Evolutionary conservation across 768 basidiomycete genomes (phyloP), one percentile per base, ranked within the genome.

Genomic region (Dentipellis sp.): DNA sequence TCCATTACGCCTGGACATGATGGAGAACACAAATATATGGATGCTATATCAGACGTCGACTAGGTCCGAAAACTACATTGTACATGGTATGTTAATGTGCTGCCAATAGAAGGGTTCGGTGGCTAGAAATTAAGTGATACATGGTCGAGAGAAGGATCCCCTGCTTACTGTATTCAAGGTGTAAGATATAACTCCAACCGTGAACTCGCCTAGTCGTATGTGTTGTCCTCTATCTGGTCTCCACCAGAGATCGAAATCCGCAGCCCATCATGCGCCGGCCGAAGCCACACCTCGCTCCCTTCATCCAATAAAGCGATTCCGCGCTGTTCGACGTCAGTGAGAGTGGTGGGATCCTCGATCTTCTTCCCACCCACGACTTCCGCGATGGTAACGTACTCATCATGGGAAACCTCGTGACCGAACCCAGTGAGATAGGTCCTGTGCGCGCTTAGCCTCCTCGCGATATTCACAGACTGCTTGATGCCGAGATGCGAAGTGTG

Each of bases 251-350:
- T 66, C 46, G 75, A 67, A 8, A 90, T 72, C 22, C 80, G 73
- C 59, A 92, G 68, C 0, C 90, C 90, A 62, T 92, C 90, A 66
- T 83, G 83, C 21, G 84, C 82, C 10, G 90, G 90, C 49, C 88
- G 72, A 1, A 89, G 65, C 84, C 86, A 90, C 14, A 75, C 62
- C 1, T 62, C 58, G 53, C 72, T 60, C 22, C 80, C 84, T 42
- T 74, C 71, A 14, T 72, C 71, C 53, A 87, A 68, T 60, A 80
- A 61, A 49, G 68, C 68, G 1, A 84, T 62, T 4, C 82, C 79
- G 17, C 63, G 56, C 62, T 58, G 65, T 61, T 76, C 79, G 55
- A 55, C 68, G 54, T 56, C 65, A 40, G 61, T 77, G 66, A 63
- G 58, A 56, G 57, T 59, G 52, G 40, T 29, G 23, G 50, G 60